Evolutionary conservation across 1,284 basidiomycete genomes (phyloP), one percentile per base, ranked within the genome.

Genomic region (Mycena citricolor): DNA sequence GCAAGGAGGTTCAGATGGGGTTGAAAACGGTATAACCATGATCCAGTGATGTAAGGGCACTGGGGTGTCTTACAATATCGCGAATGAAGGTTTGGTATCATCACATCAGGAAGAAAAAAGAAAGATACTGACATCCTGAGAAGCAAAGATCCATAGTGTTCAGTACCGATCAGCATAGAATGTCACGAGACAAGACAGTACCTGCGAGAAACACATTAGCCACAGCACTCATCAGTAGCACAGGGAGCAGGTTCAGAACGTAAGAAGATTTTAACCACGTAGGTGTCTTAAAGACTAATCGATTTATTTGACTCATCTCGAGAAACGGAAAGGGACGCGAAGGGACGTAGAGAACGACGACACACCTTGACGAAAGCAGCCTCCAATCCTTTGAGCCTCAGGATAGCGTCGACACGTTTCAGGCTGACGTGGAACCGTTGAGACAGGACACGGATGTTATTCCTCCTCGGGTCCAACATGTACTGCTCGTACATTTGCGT

Each of bases 201-300:
- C 32, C 35, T 39, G 50, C 28, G 33, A 41, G 32, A 22, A 43
- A 29, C 36, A 14, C n/a, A 30, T 52, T 30, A 49, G 47, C 43
- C 40, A 36, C 45, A 39, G 34, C 50, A 60, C 47, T 59, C 55
- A 46, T 36, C 41, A 54, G 36, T 36, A 37, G 58, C 54, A 53
- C 29, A 41, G 23, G 28, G 33, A 43, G 54, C 41, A 29, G 52
- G 51, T 48, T 61, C 54, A 74, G 76, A 67, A 61, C 59, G 67
- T 68, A 61, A 61, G 60, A 60, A 55, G 46, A 57, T 60, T 76
- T 64, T 77, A 84, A 84, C 81, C 83, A 84, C 76, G 61, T 61
- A 52, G 54, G 49, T 59, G 81, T 89, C 86, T 87, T 83, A 65
- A 88, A 89, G 86, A 90, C 86, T 88, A 89, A 90, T 88, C 86